Evolutionary conservation across 1,284 basidiomycete genomes (phyloP).

Genomic region (Ceratobasidium sp.): DNA sequence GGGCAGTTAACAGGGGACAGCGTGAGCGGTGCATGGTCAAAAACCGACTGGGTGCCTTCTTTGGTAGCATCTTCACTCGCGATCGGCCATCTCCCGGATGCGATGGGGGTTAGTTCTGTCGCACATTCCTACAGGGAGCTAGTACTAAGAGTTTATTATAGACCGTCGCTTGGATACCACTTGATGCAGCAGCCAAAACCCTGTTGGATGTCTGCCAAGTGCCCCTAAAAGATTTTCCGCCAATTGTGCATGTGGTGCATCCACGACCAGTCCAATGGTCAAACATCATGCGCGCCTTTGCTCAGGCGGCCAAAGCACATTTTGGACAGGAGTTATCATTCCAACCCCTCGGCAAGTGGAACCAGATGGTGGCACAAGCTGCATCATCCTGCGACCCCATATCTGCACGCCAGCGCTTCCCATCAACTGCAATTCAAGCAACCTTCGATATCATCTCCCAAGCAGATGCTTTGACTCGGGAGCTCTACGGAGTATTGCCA

Average conservation of each 20-base stretch:
- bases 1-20: slow-evolving; percentile 48
- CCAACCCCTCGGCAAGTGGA: slow-evolving; percentile 18
- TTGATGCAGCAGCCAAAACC: slow-evolving; percentile 29
- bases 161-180: slow-evolving; percentile 34
- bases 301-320: neutral
- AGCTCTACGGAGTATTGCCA: neutral
- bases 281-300: slow-evolving; percentile 20
- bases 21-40: slow-evolving; percentile 46
- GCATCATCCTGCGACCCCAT: neutral
- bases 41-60: slow-evolving; percentile 48
- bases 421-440: slow-evolving; percentile 30
- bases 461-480: slow-evolving; percentile 10
- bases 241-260: slow-evolving; percentile 39
- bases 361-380: slow-evolving; percentile 10
- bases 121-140: neutral
- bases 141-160: neutral
- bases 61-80: slow-evolving; percentile 42
- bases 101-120: slow-evolving; percentile 31
- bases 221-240: neutral
- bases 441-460: slow-evolving; percentile 18
- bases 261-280: slow-evolving; percentile 23
- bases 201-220: slow-evolving; percentile 16
- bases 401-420: slow-evolving; percentile 4
- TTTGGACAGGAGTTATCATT: slow-evolving; percentile 18
- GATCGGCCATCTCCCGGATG: slow-evolving; percentile 36